phyloP scores from a whole-genome alignment of 2,329 filamentous ascomycete species.

The Hypoxylon rubiginosum region DNA sequence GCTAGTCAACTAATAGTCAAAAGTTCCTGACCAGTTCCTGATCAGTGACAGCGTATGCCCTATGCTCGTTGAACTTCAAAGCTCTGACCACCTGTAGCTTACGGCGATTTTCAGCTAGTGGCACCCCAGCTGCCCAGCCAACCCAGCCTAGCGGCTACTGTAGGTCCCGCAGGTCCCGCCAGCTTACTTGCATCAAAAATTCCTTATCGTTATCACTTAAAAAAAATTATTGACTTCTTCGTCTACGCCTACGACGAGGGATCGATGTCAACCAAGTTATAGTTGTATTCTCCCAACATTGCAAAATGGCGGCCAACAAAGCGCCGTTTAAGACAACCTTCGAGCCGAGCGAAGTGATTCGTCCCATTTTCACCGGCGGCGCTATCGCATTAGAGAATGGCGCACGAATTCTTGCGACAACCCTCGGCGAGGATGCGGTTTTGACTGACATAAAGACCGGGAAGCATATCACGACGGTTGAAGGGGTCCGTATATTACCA shows the following conservation, averaged over 20 bases:
- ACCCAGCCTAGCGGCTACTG: constrained; percentile 3
- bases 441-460: constrained; percentile 88
- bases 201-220: constrained; percentile 45
- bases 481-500: constrained; percentile 73
- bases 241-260: constrained; percentile 23
- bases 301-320: constrained; percentile 73
- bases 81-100: background rate
- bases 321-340: constrained; percentile 87
- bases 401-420: constrained; percentile 86
- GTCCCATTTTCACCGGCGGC: constrained; percentile 94
- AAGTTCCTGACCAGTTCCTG: background rate
- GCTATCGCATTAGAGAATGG: constrained; percentile 85
- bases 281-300: constrained; percentile 7
- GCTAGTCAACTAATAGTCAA: background rate
- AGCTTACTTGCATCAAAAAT: constrained; percentile 26
- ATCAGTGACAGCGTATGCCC: background rate
- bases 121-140: background rate
- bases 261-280: constrained; percentile 18
- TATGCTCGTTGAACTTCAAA: background rate
- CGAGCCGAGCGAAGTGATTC: constrained; percentile 83
- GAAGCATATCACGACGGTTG: constrained; percentile 84
- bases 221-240: constrained; percentile 46
- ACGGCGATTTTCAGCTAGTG: background rate
- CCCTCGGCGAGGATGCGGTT: constrained; percentile 91
- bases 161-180: constrained; percentile 4